phyloP scores from a whole-genome alignment of 495 filamentous ascomycete genomes.

The Neurospora sp. region DNA sequence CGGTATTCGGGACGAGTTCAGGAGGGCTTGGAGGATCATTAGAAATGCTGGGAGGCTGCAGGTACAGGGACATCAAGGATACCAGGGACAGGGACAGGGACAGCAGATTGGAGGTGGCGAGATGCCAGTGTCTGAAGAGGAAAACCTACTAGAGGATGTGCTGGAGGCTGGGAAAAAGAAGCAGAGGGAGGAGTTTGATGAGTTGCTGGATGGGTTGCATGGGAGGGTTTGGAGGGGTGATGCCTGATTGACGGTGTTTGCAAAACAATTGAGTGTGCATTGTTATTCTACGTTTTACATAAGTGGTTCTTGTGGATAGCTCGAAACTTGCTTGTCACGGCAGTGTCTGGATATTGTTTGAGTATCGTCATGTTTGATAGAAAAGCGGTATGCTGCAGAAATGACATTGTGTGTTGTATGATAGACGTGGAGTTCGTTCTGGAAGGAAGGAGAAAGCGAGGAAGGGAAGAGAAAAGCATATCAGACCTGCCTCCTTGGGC shows the following conservation, averaged over 20 bases:
- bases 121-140: background rate
- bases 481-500: background rate
- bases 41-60: conserved; percentile 18
- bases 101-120: too few species aligned
- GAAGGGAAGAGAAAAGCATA: background rate
- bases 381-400: background rate
- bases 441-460: background rate
- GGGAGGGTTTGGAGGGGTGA: background rate
- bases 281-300: background rate
- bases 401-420: background rate
- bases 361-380: background rate
- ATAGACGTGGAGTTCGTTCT: background rate
- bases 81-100: background rate
- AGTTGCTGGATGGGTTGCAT: background rate
- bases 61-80: background rate
- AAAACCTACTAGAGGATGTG: background rate
- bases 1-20: conserved; percentile 69
- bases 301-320: background rate
- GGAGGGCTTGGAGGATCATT: conserved; percentile 60
- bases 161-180: background rate
- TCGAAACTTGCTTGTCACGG: background rate
- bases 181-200: background rate
- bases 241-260: background rate
- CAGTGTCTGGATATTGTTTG: too few species aligned
- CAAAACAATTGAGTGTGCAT: background rate